A percentile compares a stretch with the other conserved stretches of the same genome.
Evolutionary conservation across 495 filamentous ascomycete genomes (phyloP).

Genomic region (Aspergillus bertholletiae): DNA sequence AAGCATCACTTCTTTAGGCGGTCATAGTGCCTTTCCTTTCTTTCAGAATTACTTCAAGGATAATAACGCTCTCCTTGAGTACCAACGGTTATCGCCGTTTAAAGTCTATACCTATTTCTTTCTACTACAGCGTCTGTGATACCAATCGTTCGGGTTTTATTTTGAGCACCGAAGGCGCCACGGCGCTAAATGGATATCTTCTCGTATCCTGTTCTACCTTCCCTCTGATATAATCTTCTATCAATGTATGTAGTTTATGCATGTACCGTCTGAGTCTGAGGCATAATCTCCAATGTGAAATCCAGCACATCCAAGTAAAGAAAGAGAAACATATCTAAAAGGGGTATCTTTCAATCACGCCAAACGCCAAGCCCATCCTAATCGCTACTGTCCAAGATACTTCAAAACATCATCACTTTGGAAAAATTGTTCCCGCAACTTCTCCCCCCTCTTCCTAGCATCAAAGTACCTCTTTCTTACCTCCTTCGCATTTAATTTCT

Average conservation of each 20-base stretch:
- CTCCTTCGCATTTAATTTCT: constrained; percentile 68
- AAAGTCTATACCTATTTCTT: constrained; percentile 9
- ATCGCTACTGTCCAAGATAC: constrained; percentile 54
- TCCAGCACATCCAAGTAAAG: not conserved
- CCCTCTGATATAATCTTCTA: not conserved
- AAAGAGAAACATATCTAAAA: not conserved
- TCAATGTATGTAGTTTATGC: constrained; percentile 4
- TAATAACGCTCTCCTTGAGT: not conserved
- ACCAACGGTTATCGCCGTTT: not conserved
- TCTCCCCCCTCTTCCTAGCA: constrained; percentile 60
- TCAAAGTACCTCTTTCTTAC: constrained; percentile 56
- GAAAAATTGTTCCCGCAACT: constrained; percentile 64
- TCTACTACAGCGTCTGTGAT: constrained; percentile 36
- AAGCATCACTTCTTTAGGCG: constrained; percentile 67
- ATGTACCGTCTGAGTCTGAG: not conserved
- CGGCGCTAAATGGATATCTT: not conserved
- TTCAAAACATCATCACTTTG: constrained; percentile 65
- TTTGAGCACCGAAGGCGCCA: constrained; percentile 6
- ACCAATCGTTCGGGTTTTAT: constrained; percentile 27
- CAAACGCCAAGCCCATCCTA: constrained; percentile 3
- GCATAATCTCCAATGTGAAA: not conserved
- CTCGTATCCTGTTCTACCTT: not conserved
- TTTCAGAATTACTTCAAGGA: not conserved
- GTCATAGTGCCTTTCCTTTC: not conserved
- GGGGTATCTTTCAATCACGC: not conserved